phyloP scores from a whole-genome alignment of 768 basidiomycete species.

The Pleurotus tuber-regium region DNA sequence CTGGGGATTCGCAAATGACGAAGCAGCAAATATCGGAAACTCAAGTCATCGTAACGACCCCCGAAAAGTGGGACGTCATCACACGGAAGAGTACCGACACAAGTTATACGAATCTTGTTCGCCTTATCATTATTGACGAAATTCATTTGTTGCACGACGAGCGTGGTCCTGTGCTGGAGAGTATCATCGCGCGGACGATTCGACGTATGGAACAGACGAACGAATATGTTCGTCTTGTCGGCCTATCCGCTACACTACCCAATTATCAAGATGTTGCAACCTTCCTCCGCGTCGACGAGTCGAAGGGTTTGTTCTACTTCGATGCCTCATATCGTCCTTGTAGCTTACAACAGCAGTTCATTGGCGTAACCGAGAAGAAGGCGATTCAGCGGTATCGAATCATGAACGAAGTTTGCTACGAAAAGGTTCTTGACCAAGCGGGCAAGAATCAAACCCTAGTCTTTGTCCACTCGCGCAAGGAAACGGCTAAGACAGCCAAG shows the following conservation, averaged over 20 bases:
- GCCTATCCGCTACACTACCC: constrained; percentile 95
- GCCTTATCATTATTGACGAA: constrained; percentile 96
- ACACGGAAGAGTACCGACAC: constrained; percentile 97
- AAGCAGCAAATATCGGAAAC: constrained; percentile 97
- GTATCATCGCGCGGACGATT: constrained; percentile 86
- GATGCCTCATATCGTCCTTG: constrained; percentile 94
- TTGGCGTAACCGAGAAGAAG: constrained; percentile 98
- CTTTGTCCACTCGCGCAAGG: constrained; percentile 98
- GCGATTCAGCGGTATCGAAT: constrained; percentile 98
- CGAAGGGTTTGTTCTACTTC: constrained; percentile 95
- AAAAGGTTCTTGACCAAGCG: constrained; percentile 92
- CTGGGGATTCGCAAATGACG: constrained; percentile 97
- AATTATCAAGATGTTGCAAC: constrained; percentile 98
- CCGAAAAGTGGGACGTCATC: constrained; percentile 99
- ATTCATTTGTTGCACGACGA: constrained; percentile 98
- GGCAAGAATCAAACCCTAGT: constrained; percentile 90
- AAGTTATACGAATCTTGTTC: constrained; percentile 94
- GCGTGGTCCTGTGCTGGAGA: constrained; percentile 94
- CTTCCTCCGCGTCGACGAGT: constrained; percentile 91
- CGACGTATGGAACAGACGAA: constrained; percentile 92
- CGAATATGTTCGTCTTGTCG: constrained; percentile 92
- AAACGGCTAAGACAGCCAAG: constrained; percentile 95
- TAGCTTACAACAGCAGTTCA: constrained; percentile 93
- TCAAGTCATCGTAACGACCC: constrained; percentile 97
- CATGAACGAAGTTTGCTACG: constrained; percentile 99